Evolutionary conservation across 192 early-diverging fungal genomes (phyloP), one percentile per base, ranked within the genome.

Genomic region (Backusella liffmaniae): DNA sequence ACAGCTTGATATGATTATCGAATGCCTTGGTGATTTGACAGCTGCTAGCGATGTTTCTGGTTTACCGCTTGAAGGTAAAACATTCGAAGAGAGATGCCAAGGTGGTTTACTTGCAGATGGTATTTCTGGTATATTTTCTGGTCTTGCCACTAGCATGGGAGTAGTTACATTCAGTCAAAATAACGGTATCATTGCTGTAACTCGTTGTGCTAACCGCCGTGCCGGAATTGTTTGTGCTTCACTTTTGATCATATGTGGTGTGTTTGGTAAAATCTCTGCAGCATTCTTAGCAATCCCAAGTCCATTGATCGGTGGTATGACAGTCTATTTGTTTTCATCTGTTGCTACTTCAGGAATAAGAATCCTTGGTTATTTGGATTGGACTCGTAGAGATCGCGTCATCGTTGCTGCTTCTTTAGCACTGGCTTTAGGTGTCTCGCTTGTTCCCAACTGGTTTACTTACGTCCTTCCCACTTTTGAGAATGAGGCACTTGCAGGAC

Each of bases 291-390:
- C 78, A 44, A 65, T 87, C 1, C 86, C 86, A 12, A 82, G 86
- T 53, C 72, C 85, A 0, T 83, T 88, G 21, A 77, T 88, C 15
- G 87, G 87, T n/a, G 87, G 87, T 69, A 86, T 88, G 86, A 88
- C 87, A 4, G 84, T 82, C 0, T 88, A 88, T 68, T 72, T 88
- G 32, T 88, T 88, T 72, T 66, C 82, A 4, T 88, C 77, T 44
- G 87, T 88, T 15, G 86, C 85, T 5, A 88, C 88, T 59, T 80
- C 87, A n/a, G 87, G 87, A 79, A 85, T 88, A 41, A 84, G 86
- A 59, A 88, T 88, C 46, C 67, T 88, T 53, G 80, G 79, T 21
- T 85, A 84, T 75, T 26, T 86, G 68, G 76, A 84, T 66, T 88
- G 87, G 87, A 88, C 87, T 35, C 82, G 87, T 18, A 82, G 87